Evolutionary conservation across 108 stramenopile species (phyloP), one percentile per base, ranked within the genome.

Genomic region (Hondaea fermentalgiana): DNA sequence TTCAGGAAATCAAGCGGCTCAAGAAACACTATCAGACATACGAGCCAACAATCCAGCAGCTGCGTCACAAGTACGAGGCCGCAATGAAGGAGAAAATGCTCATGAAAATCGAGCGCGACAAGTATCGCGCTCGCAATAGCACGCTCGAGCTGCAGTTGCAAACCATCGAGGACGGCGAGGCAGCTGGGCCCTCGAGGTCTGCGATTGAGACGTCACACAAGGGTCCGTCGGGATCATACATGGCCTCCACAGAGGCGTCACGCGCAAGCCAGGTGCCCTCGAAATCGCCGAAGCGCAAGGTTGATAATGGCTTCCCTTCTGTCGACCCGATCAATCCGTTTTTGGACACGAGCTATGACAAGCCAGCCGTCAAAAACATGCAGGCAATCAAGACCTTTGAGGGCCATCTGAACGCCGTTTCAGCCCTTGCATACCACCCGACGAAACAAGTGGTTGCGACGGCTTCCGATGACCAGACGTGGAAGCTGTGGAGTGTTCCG

Each of bases 41-140:
- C 71, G 94, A 94, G 87, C 94, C 94, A 12, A 92, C 93, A 21
- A 90, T 95, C 25, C 72, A 90, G 51, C 94, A 95, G 88, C 92
- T 95, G 64, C 91, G 93, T 89, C 83, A 91, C 58, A 92, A 93
- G 88, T 94, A 95, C 87, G 91, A 95, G 92, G 60, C 71, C 17
- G 93, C 93, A 14, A 94, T 95, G 92, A 95, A 95, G 92, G 94
- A 95, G 87, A 94, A 94, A 89, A 95, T 95, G 94, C 93, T 95
- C 44, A 91, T 93, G 90, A 88, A 91, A 44, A 92, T 95, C 44
- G 94, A 94, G 92, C 88, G 94, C 43, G 94, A 95, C 72, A 91
- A 94, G 5, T 71, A 90, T 44, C 87, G 60, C 60, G 93, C 94
- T 5, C 59, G 89, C 29, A 89, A 76, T 5, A 87, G 94, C 23